Base-by-base conservation (phyloP, 345 rosid species). In the Garcia nutans region DNA sequence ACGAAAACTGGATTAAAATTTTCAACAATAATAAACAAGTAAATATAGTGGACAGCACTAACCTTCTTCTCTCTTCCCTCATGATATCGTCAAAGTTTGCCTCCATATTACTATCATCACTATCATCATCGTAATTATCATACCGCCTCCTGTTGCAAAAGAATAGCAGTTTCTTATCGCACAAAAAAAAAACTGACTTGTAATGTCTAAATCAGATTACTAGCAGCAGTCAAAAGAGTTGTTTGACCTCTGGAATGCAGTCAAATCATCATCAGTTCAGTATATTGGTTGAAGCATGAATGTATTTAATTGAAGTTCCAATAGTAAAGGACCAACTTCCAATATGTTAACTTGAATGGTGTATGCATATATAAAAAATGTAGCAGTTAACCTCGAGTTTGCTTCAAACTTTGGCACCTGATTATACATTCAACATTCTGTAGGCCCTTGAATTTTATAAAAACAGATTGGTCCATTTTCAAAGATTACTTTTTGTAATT, bases 51-150 rank as follows among this genome's bases (percentile, higher is more conserved):
- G 19, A 56, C 24, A 28, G 31, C 1, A 74, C 91, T 54, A 76
- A 96, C 99, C 99, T 96, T 78, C 86, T 61, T 71, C 63, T 84
- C 81, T 96, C 99, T 79, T 96, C 98, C 79, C 26, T 71, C 90
- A 81, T 66, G 52, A 93, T 92, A 68, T 96, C 99, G 0, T 88
- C 97, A 56, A 81, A 96, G 72, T 85, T 85, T 45, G 97, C 97
- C 83, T 93, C 99, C 99, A 93, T 96, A 85, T 88, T 85, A 70
- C 88, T 74, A 68, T 82, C 89, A 73, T 89, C 92, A 66, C 82
- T 89, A 13, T 88, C 91, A 22, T 88, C 89, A 66, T 82, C 86
- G 54, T 54, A 54, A 19, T 15, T 76, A 16, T 47, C 80, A 77
- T n/a, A 85, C 70, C 80, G 82, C 7, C 77, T 33, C 7, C 82